Base-by-base conservation (phyloP, 1,284 basidiomycete species). In the Irpex sp. region DNA sequence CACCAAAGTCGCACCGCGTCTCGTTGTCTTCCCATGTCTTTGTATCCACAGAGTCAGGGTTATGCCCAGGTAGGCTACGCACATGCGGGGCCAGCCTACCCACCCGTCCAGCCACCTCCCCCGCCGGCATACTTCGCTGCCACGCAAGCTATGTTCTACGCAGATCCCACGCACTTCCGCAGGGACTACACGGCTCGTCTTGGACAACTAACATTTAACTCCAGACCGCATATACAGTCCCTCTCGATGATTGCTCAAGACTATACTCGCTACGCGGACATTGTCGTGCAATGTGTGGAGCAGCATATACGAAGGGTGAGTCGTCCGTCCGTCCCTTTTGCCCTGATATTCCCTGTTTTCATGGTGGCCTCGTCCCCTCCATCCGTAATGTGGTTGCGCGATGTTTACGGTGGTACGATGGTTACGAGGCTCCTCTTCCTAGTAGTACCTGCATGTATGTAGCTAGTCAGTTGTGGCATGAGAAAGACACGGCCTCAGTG, bases 231-330 rank as follows among this genome's bases (percentile, higher is more conserved):
- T 67, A 99, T 99, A 69, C 95, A 96, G 76, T 86, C 85, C 64
- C 79, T 99, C n/a, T 98, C 96, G 35, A 86, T 96, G 80, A 85
- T 94, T 69, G 96, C 97, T 39, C 91, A 94, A 79, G 91, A 96
- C 63, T 88, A 91, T 72, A 80, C 86, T 59, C 86, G 90, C 64
- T 82, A 88, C 76, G 87, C 92, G 66, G 85, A 89, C 62, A 85
- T 94, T 58, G 90, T 98, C 21, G 90, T 90, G 1, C 88, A 95
- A 66, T 94, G 92, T 73, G 78, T 99, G 55, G 94, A 97, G 70
- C 77, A 82, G 35, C 95, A 98, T 67, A 94, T 98, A 61, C 82
- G 91, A 67, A 79, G 84, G 86, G 91, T 94, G 88, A 91, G 91
- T 89, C 64, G 21, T 61, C 51, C 7, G 57, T 18, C 56, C 45